Evolutionary conservation across 306 rosid genomes (phyloP), one percentile per base, ranked within the genome.

Genomic region (Oemleria cerasiformis): DNA sequence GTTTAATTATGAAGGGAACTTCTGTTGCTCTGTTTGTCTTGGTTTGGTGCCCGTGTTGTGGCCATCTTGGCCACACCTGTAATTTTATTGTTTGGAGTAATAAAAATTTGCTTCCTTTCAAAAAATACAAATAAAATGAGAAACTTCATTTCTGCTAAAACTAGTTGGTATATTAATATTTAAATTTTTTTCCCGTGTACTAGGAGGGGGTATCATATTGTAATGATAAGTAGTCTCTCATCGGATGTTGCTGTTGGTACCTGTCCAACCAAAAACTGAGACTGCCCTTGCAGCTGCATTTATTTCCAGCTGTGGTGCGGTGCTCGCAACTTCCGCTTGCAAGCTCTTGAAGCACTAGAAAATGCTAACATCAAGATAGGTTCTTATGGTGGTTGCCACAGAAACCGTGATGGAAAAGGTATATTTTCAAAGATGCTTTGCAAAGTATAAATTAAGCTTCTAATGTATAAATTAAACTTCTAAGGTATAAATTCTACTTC

Each of bases 301-400:
- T 85, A 95, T 91, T 86, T 95, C 97, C 75, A 95, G 91, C 77
- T 95, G 99, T 50, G 99, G 88, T 79, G 92, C 97, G 99, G 88
- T 79, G 92, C 97, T 73, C 92, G 83, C 74, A 95, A 89, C 86
- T 95, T 95, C 72, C 96, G 99, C 68, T 63, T 95, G 88, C 90
- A 88, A 80, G 99, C 96, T 82, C 96, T 95, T 74, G 96, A 91
- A 83, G 91, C 85, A 61, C 97, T 95, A 75, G 97, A 88, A 78
- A 86, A 80, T 75, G 21, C 65, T 20, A 83, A 85, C 8, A 14
- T 89, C 74, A 82, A 76, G 63, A 86, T 95, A 67, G 97, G 88
- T 80, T 95, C 99, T 51, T 95, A 89, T 78, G 99, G 99, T 51
- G 88, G 86, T 81, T 95, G 99, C 84, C 96, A 86, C 73, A 85